Evolutionary conservation across 805 yeast species (phyloP).

Genomic region (Saturnispora silvae): DNA sequence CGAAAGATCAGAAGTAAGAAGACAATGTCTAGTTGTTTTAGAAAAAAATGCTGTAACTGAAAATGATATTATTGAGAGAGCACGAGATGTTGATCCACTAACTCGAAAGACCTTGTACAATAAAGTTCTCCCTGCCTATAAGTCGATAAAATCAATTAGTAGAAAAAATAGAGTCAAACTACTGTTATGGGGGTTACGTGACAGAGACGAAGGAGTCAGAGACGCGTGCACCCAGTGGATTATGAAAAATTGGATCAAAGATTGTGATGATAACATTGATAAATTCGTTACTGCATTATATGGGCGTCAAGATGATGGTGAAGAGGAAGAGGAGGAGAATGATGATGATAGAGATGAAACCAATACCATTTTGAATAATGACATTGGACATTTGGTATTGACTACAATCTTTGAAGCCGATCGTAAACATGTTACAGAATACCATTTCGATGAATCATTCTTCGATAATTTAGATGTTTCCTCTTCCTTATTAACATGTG

Average conservation of each 20-base stretch:
- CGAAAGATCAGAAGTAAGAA: conserved; percentile 77
- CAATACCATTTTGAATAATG: conserved; percentile 35
- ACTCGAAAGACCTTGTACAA: conserved; percentile 69
- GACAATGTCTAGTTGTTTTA: conserved; percentile 70
- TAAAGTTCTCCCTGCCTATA: conserved; percentile 54
- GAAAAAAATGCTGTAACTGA: conserved; percentile 43
- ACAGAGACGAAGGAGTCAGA: conserved; percentile 67
- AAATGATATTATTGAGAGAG: conserved; percentile 61
- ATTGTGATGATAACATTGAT: conserved; percentile 47
- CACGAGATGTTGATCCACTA: conserved; percentile 63
- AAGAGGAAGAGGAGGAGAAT: neutral
- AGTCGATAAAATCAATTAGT: conserved; percentile 44
- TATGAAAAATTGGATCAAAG: conserved; percentile 59
- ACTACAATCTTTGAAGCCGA: conserved; percentile 49
- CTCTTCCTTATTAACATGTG: conserved; percentile 58
- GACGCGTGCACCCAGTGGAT: conserved; percentile 65
- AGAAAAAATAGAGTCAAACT: conserved; percentile 52
- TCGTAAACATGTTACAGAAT: conserved; percentile 48
- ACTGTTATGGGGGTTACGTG: conserved; percentile 77
- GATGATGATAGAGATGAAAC: conserved; percentile 37
- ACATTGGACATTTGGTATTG: conserved; percentile 59
- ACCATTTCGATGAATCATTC: conserved; percentile 51
- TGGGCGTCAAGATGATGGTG: conserved; percentile 8
- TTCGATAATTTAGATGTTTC: conserved; percentile 71
- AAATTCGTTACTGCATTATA: conserved; percentile 55